These are phyloP conservation scores for Wickerhamiella australiensis DNA, from an alignment of 805 yeast genomes.

Conservation along the genomic window DNA sequence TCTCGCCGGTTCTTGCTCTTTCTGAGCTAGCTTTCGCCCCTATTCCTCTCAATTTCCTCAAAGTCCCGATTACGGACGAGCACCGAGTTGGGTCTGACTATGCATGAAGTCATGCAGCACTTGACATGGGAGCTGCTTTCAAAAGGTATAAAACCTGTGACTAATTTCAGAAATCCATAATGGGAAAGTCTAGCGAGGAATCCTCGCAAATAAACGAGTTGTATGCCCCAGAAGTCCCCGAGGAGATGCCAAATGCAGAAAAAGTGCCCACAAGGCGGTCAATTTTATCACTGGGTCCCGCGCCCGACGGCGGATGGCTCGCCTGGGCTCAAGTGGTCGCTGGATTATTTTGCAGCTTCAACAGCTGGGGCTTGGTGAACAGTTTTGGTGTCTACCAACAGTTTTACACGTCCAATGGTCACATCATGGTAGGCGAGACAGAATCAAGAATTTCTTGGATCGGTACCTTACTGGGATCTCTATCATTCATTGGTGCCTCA, in stretches of 20 bases:
- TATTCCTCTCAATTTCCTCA: too few species aligned
- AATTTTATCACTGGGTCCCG: constrained; percentile 14
- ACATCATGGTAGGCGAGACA: constrained; percentile 10
- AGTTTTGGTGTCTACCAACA: constrained; percentile 23
- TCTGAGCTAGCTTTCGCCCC: too few species aligned
- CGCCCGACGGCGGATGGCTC: constrained; percentile 22
- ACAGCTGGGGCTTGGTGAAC: constrained; percentile 23
- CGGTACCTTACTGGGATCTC: constrained; percentile 16
- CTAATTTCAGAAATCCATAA: background rate
- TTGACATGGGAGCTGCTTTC: background rate
- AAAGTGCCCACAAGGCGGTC: background rate
- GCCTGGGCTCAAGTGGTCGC: constrained; percentile 24
- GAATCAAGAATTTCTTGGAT: constrained; percentile 23
- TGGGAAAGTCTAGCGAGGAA: background rate
- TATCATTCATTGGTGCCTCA: constrained; percentile 17
- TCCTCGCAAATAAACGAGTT: background rate
- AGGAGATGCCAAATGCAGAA: background rate
- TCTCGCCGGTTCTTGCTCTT: too few species aligned
- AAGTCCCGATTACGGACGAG: background rate
- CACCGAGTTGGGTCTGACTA: background rate
- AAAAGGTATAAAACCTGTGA: background rate
- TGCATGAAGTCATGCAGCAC: background rate
- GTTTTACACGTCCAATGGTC: constrained; percentile 14
- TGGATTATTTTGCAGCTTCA: constrained; percentile 19
- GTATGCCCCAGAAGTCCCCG: background rate